Evolutionary conservation across 2,329 filamentous ascomycete species (phyloP), one percentile per base, ranked within the genome.

Genomic region (Trichoderma arundinaceum): DNA sequence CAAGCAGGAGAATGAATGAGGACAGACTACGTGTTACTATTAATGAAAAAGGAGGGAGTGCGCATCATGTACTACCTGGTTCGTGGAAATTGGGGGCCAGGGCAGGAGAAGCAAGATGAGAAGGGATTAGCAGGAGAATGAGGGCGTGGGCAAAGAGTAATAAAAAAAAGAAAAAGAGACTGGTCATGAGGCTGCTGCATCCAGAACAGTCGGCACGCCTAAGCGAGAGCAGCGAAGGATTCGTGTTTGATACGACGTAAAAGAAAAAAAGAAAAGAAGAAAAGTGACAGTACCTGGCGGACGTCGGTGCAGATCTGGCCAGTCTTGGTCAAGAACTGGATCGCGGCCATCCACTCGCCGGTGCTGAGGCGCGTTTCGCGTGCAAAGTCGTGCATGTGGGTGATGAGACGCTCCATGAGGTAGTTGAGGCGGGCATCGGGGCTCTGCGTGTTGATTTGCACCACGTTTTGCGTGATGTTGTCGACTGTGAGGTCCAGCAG

Each of bases 351-450:
- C 91, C 90, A 93, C 79, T 94, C 91, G 2, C 84, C 78, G 4
- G 88, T 90, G 70, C 86, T 90, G 33, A 93, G 82, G 49, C 90
- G 80, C 0, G 90, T 92, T 74, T 94, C 91, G 39, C 90, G 83
- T 1, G 89, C 89, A 74, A 92, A 91, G 75, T 92, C 89, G 76
- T 94, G 91, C 0, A 93, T 78, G 76, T 93, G 90, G 1, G 84
- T 84, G 33, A 92, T 88, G 1, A 92, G 82, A 7, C 88, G 80
- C 70, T 91, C 87, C 64, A 93, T 81, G 22, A 94, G 76, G 72
- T 90, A 92, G 70, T 85, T 88, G 63, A 90, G 76, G 13, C 90
- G 83, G 7, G 82, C 77, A 71, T 92, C 83, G 2, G 80, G 73
- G 72, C 86, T 85, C 76, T 87, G 83, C 0, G 89, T 89, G 77